Evolutionary conservation across 306 rosid species (phyloP).

Genomic region (Cicer bijugum): DNA sequence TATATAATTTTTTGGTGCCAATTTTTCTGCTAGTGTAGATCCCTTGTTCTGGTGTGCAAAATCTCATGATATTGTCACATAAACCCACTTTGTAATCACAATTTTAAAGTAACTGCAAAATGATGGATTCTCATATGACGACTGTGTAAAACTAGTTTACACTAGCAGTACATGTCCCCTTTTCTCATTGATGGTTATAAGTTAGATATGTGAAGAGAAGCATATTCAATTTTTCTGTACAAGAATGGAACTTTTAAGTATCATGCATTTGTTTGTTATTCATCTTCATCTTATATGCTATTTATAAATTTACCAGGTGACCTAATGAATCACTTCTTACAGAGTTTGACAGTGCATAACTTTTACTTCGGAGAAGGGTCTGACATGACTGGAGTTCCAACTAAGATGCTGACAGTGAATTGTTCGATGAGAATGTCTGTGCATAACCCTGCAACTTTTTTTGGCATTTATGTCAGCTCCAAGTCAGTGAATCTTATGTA

Average conservation of each 20-base stretch:
- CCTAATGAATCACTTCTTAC: slow-evolving; percentile 41
- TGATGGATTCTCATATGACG: too few relatives aligned
- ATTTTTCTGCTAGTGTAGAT: not conserved
- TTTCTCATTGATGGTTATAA: not conserved
- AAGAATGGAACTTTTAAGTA: slow-evolving; percentile 2
- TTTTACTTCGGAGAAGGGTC: slow-evolving; percentile 80
- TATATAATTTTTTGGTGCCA: not conserved
- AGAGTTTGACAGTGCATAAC: slow-evolving; percentile 78
- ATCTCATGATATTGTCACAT: too few relatives aligned
- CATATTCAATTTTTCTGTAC: not conserved
- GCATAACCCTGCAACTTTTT: slow-evolving; percentile 83
- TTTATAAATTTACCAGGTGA: slow-evolving; percentile 23
- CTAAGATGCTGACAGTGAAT: slow-evolving; percentile 78
- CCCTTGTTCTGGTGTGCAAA: not conserved
- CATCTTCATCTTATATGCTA: not conserved
- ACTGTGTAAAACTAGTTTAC: too few relatives aligned
- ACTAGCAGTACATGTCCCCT: too few relatives aligned
- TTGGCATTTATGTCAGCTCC: slow-evolving; percentile 76
- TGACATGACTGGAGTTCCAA: slow-evolving; percentile 84
- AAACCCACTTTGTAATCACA: too few relatives aligned
- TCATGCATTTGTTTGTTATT: slow-evolving; percentile 14
- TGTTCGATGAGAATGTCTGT: slow-evolving; percentile 71
- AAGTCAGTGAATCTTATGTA: slow-evolving; percentile 71
- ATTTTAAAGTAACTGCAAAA: too few relatives aligned
- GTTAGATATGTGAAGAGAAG: not conserved